Base-by-base conservation (phyloP, 331 rosid species). In the Rosa hybrid region DNA sequence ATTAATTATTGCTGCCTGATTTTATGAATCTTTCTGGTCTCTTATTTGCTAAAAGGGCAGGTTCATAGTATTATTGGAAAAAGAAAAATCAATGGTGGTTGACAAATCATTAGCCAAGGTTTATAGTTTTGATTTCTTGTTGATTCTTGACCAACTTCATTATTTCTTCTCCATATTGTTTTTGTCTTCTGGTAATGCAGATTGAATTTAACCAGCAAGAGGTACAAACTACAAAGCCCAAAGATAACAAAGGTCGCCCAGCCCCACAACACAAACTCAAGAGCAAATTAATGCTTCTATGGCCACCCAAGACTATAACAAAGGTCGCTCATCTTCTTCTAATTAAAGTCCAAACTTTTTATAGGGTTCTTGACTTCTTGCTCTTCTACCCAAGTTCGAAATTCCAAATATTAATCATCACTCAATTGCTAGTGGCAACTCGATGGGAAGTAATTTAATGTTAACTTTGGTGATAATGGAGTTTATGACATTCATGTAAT, bases 21-120 rank as follows among this genome's bases (percentile, higher is more conserved):
- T 46, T 42, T 27, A 76, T 76, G 17, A 8, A 76, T 60, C 71
- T 76, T 25, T 46, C 65, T 59, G 23, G 71, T 60, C 71, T 42
- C 11, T 75, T 16, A 44, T 56, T 44, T 42, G 69, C 13, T 56
- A 48, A 39, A 41, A 38, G 64, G 25, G 3, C 16, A 6, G 12
- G 67, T 57, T 30, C 48, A n/a, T 69, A 11, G 20, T 18, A 53
- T 54, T 74, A 20, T 57, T 75, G 69, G 39, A 75, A 25, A 62
- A 18, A n/a, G 3, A 62, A 2, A 64, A 64, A 2, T 39, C 5
- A 34, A 12, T 2, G 30, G n/a, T 45, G 71, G 79, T 62, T 62
- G 59, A 64, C 57, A 44, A 62, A 50, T 50, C 17, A 63, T 27
- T 4, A 45, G 46, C 57, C 60, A 45, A 44, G 45, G 59, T 23